A percentile compares a stretch with the other conserved stretches of the same genome.
Evolutionary conservation across 73 alveolate species (phyloP).

Genomic region (Paramecium octaurelia): DNA sequence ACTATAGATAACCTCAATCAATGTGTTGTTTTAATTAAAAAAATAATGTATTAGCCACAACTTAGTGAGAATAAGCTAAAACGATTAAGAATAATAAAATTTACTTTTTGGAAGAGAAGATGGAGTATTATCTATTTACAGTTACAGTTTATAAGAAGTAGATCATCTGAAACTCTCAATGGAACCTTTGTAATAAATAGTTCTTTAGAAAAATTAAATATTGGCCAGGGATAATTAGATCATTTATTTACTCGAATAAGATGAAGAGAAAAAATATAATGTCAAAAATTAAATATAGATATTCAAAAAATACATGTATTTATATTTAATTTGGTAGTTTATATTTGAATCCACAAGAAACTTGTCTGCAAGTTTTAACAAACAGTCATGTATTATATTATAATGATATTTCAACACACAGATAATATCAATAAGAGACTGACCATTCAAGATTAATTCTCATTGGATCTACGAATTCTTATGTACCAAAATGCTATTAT

Average conservation of each 20-base stretch:
- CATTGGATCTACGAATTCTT: not conserved
- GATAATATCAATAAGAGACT: not conserved
- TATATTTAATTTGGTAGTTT: not conserved
- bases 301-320: not conserved
- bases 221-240: not conserved
- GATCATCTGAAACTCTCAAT: not conserved
- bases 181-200: not conserved
- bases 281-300: not conserved
- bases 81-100: not conserved
- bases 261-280: not conserved
- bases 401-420: not conserved
- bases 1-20: not conserved
- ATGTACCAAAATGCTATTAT: not conserved
- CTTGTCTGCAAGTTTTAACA: not conserved
- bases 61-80: not conserved
- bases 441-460: not conserved
- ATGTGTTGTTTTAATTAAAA: not conserved
- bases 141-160: not conserved
- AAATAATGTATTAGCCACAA: not conserved
- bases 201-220: not conserved
- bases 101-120: not conserved
- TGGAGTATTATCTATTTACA: not conserved
- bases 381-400: not conserved
- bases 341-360: not conserved
- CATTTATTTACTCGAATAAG: not conserved